phyloP scores from a whole-genome alignment of 345 rosid genomes.

The Eutrema heterophyllum region DNA sequence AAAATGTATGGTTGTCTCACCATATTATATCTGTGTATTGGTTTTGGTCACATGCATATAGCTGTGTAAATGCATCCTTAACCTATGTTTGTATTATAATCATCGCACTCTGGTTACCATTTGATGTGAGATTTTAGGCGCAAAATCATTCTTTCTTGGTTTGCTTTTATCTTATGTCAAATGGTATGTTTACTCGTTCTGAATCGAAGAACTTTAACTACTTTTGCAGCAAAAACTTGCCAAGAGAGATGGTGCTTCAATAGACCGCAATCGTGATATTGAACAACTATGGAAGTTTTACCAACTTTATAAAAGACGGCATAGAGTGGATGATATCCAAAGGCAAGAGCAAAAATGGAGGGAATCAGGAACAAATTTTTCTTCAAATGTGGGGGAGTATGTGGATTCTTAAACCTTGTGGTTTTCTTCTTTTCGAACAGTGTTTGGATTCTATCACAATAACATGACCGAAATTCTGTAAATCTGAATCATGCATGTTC shows the following conservation, averaged over 20 bases:
- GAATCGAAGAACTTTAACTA: neutral
- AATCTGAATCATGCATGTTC: constrained; percentile 1
- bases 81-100: neutral
- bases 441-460: neutral
- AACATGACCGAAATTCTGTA: neutral
- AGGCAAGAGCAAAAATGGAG: constrained; percentile 70
- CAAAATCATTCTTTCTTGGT: neutral
- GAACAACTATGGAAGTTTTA: constrained; percentile 87
- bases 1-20: neutral
- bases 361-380: constrained; percentile 68
- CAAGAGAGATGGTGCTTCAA: constrained; percentile 63
- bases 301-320: constrained; percentile 61
- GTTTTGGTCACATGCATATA: neutral
- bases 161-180: constrained; percentile 5
- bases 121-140: neutral
- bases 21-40: constrained; percentile 5
- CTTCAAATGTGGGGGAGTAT: constrained; percentile 81
- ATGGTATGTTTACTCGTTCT: constrained; percentile 8
- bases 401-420: constrained; percentile 26
- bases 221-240: constrained; percentile 93
- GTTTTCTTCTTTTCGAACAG: constrained; percentile 8
- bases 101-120: neutral
- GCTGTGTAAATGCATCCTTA: neutral
- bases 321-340: constrained; percentile 85
- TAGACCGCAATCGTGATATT: constrained; percentile 80